Evolutionary conservation across 2,329 filamentous ascomycete genomes (phyloP).

Genomic region (Fusarium sp.): DNA sequence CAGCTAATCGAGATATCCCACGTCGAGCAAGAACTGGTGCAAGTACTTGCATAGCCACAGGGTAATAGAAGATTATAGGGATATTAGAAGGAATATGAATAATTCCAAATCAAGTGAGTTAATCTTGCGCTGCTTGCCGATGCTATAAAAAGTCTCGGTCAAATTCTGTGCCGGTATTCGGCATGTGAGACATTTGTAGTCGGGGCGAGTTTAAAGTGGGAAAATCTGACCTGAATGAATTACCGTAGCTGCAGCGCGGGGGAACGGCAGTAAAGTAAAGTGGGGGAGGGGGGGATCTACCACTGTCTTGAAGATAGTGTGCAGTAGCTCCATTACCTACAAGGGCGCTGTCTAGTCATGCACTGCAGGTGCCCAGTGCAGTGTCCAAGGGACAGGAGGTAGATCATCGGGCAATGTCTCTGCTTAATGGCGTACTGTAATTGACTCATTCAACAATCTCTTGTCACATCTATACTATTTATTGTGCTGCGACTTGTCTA

Average conservation of each 20-base stretch:
- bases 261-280: constrained; percentile 28
- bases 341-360: neutral
- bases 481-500: neutral
- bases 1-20: constrained; percentile 31
- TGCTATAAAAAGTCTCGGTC: constrained; percentile 8
- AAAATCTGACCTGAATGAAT: constrained; percentile 3
- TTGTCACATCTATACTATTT: neutral
- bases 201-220: constrained; percentile 10
- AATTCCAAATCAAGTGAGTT: neutral
- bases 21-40: constrained; percentile 29
- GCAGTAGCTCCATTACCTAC: constrained; percentile 18
- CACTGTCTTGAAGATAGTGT: neutral
- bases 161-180: constrained; percentile 16
- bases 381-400: neutral
- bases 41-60: constrained; percentile 29
- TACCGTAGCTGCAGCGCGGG: constrained; percentile 16
- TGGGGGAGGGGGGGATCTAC: constrained; percentile 21
- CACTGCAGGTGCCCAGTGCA: neutral
- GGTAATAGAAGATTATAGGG: neutral
- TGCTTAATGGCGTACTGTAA: neutral
- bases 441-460: neutral
- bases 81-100: neutral
- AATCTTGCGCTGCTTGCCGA: neutral
- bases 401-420: neutral
- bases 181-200: constrained; percentile 30